Evolutionary conservation across 2,329 filamentous ascomycete genomes (phyloP).

Genomic region (Pseudogymnoascus sp.): DNA sequence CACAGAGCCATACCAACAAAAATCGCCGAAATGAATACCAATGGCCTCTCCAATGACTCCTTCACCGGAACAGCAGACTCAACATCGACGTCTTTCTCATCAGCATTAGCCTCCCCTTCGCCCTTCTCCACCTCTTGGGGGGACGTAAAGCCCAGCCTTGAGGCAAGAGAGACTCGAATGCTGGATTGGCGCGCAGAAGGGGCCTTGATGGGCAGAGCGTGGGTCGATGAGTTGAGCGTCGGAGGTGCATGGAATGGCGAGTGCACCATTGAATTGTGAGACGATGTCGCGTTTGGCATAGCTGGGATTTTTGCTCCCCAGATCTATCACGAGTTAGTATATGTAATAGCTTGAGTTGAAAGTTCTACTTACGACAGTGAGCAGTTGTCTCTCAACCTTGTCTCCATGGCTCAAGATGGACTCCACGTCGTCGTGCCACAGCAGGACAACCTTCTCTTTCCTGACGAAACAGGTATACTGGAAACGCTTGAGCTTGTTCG

Average conservation of each 20-base stretch:
- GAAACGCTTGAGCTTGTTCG: slow-evolving; percentile 34
- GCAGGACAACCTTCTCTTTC: slow-evolving; percentile 34
- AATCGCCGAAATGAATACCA: slow-evolving; percentile 31
- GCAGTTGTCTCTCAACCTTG: slow-evolving; percentile 18
- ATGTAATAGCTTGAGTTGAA: slow-evolving; percentile 9
- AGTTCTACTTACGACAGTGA: slow-evolving; percentile 11
- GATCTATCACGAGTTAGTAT: slow-evolving; percentile 19
- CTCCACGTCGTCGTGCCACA: slow-evolving; percentile 37
- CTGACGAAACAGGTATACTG: slow-evolving; percentile 37
- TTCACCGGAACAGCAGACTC: slow-evolving; percentile 19
- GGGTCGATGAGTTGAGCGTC: background rate
- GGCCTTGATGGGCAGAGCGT: background rate
- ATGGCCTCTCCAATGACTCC: slow-evolving; percentile 36
- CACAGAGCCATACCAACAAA: slow-evolving; percentile 34
- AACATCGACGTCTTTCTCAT: slow-evolving; percentile 19
- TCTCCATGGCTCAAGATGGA: slow-evolving; percentile 34
- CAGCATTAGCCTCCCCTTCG: background rate
- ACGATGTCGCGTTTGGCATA: background rate
- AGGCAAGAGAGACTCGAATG: background rate
- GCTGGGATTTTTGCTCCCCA: slow-evolving; percentile 22
- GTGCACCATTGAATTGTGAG: background rate
- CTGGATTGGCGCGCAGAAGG: background rate
- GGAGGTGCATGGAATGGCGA: background rate
- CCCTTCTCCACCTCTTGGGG: background rate
- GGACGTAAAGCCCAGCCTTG: background rate